phyloP scores from a whole-genome alignment of 2,329 filamentous ascomycete genomes.

The Stagonosporopsis cucurbitacearum region DNA sequence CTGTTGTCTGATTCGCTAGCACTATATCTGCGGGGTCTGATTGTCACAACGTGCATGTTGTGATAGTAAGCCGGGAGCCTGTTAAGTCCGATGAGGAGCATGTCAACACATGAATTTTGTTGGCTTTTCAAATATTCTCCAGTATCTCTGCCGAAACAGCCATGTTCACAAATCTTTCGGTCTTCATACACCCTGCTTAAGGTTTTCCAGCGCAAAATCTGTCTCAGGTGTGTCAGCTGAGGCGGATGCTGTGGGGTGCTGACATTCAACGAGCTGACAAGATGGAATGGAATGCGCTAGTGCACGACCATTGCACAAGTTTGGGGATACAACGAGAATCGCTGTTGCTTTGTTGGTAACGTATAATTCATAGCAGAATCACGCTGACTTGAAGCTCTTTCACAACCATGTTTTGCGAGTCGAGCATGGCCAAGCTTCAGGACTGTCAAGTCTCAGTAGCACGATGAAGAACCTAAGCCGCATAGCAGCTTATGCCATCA shows the following conservation, averaged over 20 bases:
- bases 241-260: slow-evolving; percentile 7
- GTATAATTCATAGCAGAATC: background rate
- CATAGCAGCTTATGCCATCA: background rate
- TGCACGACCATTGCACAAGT: background rate
- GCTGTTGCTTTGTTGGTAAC: too few species aligned
- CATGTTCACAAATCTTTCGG: background rate
- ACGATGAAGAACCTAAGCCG: background rate
- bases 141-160: background rate
- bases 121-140: background rate
- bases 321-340: background rate
- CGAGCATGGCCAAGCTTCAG: background rate
- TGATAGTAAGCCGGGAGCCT: background rate
- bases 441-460: background rate
- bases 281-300: slow-evolving; percentile 1
- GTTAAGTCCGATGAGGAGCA: background rate
- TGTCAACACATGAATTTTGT: background rate
- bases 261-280: slow-evolving; percentile 1
- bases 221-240: slow-evolving; percentile 8
- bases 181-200: background rate
- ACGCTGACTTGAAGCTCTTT: background rate
- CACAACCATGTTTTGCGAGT: background rate
- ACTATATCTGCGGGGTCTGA: slow-evolving; percentile 1
- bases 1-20: background rate
- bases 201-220: background rate
- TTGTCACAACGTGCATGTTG: background rate